phyloP scores from a whole-genome alignment of 1,284 basidiomycete genomes.

The Microbotryomycetes sp. region DNA sequence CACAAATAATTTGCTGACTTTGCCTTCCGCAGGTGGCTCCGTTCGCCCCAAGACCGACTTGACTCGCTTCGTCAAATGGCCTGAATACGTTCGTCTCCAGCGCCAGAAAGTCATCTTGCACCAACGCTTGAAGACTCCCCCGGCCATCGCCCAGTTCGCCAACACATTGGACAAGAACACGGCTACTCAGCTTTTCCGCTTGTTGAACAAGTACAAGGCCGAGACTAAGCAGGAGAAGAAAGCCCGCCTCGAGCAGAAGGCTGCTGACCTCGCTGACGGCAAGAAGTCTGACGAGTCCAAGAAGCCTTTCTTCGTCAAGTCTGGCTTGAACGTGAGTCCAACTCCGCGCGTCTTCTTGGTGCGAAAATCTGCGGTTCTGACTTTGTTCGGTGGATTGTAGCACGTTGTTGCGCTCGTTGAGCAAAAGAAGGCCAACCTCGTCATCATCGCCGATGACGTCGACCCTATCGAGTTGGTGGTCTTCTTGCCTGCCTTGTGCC shows the following conservation, averaged over 20 bases:
- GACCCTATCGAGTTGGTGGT: slow-evolving; percentile 93
- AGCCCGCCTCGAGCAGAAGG: slow-evolving; percentile 72
- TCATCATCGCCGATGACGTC: slow-evolving; percentile 96
- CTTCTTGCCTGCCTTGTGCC: slow-evolving; percentile 95
- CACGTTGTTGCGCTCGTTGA: slow-evolving; percentile 36
- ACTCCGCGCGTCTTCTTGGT: background rate
- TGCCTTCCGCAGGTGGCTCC: slow-evolving; percentile 66
- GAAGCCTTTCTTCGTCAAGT: slow-evolving; percentile 81
- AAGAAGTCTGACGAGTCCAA: slow-evolving; percentile 57
- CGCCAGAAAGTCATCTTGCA: slow-evolving; percentile 97
- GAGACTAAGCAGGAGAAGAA: slow-evolving; percentile 98
- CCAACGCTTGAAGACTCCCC: slow-evolving; percentile 98
- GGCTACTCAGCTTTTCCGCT: slow-evolving; percentile 94
- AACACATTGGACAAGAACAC: slow-evolving; percentile 99
- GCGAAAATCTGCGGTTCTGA: background rate
- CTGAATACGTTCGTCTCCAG: slow-evolving; percentile 96
- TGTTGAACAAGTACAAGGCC: slow-evolving; percentile 91
- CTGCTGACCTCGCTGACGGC: slow-evolving; percentile 67
- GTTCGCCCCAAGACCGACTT: slow-evolving; percentile 85
- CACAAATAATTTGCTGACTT: background rate
- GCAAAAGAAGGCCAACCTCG: slow-evolving; percentile 68
- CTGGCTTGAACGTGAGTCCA: slow-evolving; percentile 78
- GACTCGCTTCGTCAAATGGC: slow-evolving; percentile 99
- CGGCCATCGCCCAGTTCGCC: slow-evolving; percentile 95
- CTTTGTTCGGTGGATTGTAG: slow-evolving; percentile 2